Evolutionary conservation across 2,329 filamentous ascomycete species (phyloP), one percentile per base, ranked within the genome.

Genomic region (Allantophomopsis cytisporea): DNA sequence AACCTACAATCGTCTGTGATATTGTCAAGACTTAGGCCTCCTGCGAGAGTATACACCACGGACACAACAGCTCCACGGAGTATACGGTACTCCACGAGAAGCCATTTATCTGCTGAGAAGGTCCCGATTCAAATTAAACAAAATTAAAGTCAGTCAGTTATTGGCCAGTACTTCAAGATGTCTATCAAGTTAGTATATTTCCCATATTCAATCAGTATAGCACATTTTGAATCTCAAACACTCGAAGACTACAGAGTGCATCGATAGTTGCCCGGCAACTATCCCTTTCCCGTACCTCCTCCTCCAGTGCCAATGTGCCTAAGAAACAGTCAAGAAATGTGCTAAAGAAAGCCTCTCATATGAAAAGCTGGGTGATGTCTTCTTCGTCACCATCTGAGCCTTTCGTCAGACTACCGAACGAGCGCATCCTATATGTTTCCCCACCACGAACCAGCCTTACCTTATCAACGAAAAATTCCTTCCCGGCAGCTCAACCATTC

Each of bases 351-450:
- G 34, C 13, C 13, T 17, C 41, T 42, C 39, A 39, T 41, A 38
- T 46, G 43, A 42, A 45, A 57, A 84, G 80, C 59, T 95, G 89
- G 89, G 89, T 95, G 35, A 95, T 95, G 88, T 76, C 94, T 54
- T 77, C 81, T 54, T 73, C 81, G 54, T 58, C 65, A 32, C 68
- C 70, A 49, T 57, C 59, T 37, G 64, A 71, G 44, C 76, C 80
- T 43, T 91, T 94, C 61, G 80, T 93, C 55, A 84, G 82, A 54
- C 74, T 95, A 36, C 83, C 84, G 35, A 79, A 82, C 56, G 89
- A 96, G 65, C 78, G 78, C 50, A 78, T 85, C 45, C 71, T 93
- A 43, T 84, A 83, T 61, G 82, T 77, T 49, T 87, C 86, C 35
- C 80, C 84, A 41, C 77, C 81, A 38, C 79, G 88, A 47, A 86